These are phyloP conservation scores for Flaveria brownii DNA, from an alignment of 129 eudicot genomes.

Conservation along the genomic window DNA sequence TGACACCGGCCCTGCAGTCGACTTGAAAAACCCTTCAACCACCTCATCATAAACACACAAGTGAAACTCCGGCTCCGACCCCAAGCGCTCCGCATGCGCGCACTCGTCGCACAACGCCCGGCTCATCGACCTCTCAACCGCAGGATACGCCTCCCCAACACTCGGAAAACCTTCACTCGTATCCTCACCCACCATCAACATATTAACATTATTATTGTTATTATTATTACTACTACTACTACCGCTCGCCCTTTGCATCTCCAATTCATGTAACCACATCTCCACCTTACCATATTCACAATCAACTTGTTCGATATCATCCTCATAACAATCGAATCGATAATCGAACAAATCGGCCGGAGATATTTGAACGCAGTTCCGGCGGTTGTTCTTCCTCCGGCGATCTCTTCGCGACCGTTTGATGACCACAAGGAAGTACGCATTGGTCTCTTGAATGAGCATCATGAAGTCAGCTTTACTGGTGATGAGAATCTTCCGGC, in stretches of 20 bases:
- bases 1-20: background rate
- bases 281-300: background rate
- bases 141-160: background rate
- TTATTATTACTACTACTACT: too few species aligned
- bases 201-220: too few species aligned
- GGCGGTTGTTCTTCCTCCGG: background rate
- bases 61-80: constrained; percentile 40
- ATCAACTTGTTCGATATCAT: background rate
- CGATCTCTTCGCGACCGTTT: constrained; percentile 45
- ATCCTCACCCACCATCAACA: background rate
- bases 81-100: background rate
- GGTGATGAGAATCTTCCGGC: constrained; percentile 48
- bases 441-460: constrained; percentile 28
- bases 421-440: constrained; percentile 44
- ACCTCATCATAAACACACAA: constrained; percentile 36
- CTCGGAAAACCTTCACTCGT: background rate
- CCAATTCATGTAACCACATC: background rate
- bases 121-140: background rate
- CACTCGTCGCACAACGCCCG: constrained; percentile 38
- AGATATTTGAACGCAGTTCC: background rate
- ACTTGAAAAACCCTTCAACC: constrained; percentile 4
- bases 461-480: constrained; percentile 42
- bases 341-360: background rate
- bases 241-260: background rate
- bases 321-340: background rate